Evolutionary conservation across 1,139 yeast species (phyloP), one percentile per base, ranked within the genome.

Genomic region (Taiozyma onychis): DNA sequence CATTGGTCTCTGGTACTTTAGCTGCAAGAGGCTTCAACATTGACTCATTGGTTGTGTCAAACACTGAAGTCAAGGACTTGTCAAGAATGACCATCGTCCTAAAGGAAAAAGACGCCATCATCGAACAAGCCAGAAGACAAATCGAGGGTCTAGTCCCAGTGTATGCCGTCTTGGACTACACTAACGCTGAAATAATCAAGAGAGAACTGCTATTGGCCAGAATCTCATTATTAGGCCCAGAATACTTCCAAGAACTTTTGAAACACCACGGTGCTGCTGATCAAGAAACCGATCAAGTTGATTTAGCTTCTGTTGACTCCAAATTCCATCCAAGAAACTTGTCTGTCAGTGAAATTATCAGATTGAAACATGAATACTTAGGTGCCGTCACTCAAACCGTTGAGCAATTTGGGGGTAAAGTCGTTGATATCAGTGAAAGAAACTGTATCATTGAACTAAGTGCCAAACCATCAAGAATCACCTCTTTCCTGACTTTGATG

Each of bases 21-120:
- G 99, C 99, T 39, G 98, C 97, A 43, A 81, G 99, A 68, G 99
- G 99, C 13, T 93, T 93, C 80, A 93, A 93, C 72, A 93, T 93
- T 65, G 99, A 93, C 69, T 91, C 98, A 9, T 78, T 93, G 60
- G 97, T 93, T 53, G 99, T 93, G 46, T 91, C 97, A 69, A 88
- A 85, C 73, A 93, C 99, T 35, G 98, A 93, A 69, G 98, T 93
- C 55, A 85, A 86, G 71, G 97, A 93, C 67, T 78, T 93, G 60
- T 88, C 97, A 37, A 81, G 99, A 68, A 93, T 93, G 99, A 93
- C 99, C 13, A 88, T 93, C 64, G 97, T 89, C 34, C 77, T 93
- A 63, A 85, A 85, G 54, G 99, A 98, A 54, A 96, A 90, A 68
- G 97, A 91, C 64, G 97, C 95, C 28, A 93, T 93, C 52, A 86